phyloP scores from a whole-genome alignment of 2,329 filamentous ascomycete species.

The Penicillium frequentans region DNA sequence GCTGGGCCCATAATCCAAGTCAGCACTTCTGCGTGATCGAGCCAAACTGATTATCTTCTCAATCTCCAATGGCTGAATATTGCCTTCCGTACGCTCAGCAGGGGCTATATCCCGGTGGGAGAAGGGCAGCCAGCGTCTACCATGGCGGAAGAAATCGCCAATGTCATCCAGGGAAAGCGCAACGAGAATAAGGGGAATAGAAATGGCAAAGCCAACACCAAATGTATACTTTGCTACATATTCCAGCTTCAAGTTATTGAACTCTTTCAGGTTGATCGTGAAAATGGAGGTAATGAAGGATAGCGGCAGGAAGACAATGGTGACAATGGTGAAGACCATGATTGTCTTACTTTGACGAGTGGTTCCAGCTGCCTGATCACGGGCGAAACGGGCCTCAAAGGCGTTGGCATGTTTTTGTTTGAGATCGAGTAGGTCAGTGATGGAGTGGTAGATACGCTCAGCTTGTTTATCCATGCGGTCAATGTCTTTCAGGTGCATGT shows the following conservation, averaged over 20 bases:
- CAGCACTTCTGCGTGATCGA: constrained; percentile 23
- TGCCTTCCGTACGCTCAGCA: not conserved
- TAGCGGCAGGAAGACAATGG: constrained; percentile 57
- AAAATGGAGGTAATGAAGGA: constrained; percentile 59
- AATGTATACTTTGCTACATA: constrained; percentile 60
- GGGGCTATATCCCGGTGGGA: constrained; percentile 7
- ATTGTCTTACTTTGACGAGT: constrained; percentile 58
- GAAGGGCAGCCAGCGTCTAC: constrained; percentile 26
- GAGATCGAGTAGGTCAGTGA: constrained; percentile 64
- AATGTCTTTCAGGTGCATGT: constrained; percentile 60
- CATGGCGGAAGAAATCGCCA: constrained; percentile 27
- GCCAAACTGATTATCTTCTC: constrained; percentile 28
- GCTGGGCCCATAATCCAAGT: constrained; percentile 25
- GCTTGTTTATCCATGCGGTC: constrained; percentile 65
- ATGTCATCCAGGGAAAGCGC: constrained; percentile 49
- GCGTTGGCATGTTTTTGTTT: constrained; percentile 71
- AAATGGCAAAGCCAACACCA: constrained; percentile 55
- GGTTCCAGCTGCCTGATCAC: constrained; percentile 61
- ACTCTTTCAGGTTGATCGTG: constrained; percentile 54
- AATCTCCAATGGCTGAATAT: constrained; percentile 22
- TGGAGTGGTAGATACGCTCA: constrained; percentile 58
- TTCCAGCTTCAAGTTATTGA: constrained; percentile 45
- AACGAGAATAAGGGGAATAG: constrained; percentile 50
- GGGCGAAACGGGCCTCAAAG: constrained; percentile 60
- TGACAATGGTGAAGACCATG: constrained; percentile 61